A percentile compares a stretch with the other conserved stretches of the same genome.
Evolutionary conservation across 1,139 yeast genomes (phyloP).

Genomic region (Saccharomyces hybrid): DNA sequence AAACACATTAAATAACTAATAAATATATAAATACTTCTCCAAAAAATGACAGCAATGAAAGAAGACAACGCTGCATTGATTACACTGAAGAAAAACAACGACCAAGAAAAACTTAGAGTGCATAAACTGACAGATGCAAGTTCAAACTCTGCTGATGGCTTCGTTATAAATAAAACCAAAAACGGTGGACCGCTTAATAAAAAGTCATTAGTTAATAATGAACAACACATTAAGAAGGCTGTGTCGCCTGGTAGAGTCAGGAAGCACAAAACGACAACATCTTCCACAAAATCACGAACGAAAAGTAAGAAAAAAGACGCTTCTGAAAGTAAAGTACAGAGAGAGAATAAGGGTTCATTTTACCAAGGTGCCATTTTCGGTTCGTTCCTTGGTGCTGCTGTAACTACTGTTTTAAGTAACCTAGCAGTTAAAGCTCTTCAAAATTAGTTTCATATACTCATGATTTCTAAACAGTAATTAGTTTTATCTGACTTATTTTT

Average conservation of each 20-base stretch:
- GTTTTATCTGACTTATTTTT: neutral
- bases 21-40: neutral
- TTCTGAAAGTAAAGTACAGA: neutral
- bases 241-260: neutral
- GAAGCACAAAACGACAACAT: neutral
- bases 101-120: neutral
- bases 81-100: neutral
- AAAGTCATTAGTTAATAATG: neutral
- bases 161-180: neutral
- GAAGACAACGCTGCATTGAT: neutral
- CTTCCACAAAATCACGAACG: neutral
- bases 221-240: neutral
- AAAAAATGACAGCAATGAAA: neutral
- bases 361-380: constrained; percentile 26
- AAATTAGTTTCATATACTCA: neutral
- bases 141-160: neutral
- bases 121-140: neutral
- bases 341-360: constrained; percentile 8
- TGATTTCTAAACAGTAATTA: neutral
- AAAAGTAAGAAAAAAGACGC: neutral
- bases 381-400: constrained; percentile 27
- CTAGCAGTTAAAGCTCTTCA: constrained; percentile 10
- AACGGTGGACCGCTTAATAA: neutral
- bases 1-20: neutral
- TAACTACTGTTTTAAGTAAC: constrained; percentile 18